Conservation (phyloP, 2,329 filamentous ascomycete species). For the Meredithiella fracta region DNA sequence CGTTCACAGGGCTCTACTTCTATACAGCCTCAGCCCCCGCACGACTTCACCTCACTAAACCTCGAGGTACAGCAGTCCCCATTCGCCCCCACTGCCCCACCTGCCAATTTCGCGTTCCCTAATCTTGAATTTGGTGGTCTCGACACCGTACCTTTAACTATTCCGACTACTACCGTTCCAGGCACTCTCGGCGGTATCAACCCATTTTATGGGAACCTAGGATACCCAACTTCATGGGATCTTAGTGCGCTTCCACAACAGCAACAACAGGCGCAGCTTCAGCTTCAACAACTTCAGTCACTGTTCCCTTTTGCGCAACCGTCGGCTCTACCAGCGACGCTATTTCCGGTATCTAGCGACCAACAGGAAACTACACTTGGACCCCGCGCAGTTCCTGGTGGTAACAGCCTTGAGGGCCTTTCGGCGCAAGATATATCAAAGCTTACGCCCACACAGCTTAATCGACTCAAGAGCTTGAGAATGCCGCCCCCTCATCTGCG, state of each 20-base stretch:
- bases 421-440: conserved; percentile 16
- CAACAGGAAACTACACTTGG: not conserved
- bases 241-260: conserved; percentile 8
- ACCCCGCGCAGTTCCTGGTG: not conserved
- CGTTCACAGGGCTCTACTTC: not conserved
- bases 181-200: not conserved
- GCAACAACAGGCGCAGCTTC: conserved; percentile 10
- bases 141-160: not conserved
- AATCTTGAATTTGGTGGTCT: not conserved
- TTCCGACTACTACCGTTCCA: conserved; percentile 4
- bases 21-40: not conserved
- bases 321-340: not conserved
- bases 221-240: conserved; percentile 8
- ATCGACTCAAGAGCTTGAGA: conserved; percentile 40
- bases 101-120: not conserved
- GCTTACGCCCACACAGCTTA: conserved; percentile 42
- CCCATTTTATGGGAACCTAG: not conserved
- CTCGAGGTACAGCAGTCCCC: conserved; percentile 10
- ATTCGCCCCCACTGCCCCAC: conserved; percentile 3
- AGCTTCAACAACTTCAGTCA: conserved; percentile 9
- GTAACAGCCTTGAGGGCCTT: conserved; percentile 10
- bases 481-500: conserved; percentile 48
- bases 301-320: conserved; percentile 11
- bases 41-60: conserved; percentile 8
- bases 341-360: not conserved